Evolutionary conservation across 2,329 filamentous ascomycete species (phyloP).

Genomic region (Botrytis deweyae): DNA sequence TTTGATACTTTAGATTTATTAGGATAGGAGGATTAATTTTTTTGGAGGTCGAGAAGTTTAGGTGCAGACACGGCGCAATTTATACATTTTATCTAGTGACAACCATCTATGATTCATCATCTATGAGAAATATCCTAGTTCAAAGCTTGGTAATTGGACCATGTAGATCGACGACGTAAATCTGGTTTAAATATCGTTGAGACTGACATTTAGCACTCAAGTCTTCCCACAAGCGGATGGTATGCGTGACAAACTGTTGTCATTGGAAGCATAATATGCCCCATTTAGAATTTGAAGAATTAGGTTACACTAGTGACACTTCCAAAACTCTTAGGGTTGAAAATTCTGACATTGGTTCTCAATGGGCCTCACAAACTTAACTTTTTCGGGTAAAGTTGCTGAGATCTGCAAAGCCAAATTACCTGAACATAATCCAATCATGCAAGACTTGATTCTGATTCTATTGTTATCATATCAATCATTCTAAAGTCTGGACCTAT

Average conservation of each 20-base stretch:
- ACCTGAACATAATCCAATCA: neutral
- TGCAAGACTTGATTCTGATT: neutral
- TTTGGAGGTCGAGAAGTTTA: neutral
- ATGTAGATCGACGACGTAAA: neutral
- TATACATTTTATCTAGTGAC: neutral
- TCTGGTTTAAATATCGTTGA: neutral
- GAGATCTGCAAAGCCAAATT: neutral
- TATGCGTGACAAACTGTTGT: neutral
- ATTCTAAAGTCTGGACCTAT: neutral
- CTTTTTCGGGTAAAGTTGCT: neutral
- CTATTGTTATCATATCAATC: neutral
- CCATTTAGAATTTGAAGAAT: rapidly evolving
- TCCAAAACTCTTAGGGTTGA: neutral
- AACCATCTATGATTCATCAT: neutral
- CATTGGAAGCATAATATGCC: neutral
- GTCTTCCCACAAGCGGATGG: neutral
- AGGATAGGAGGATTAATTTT: neutral
- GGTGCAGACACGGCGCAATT: neutral
- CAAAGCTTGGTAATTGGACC: neutral
- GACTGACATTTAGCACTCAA: neutral
- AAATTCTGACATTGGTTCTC: neutral
- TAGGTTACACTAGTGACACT: too few species aligned
- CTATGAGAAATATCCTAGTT: rapidly evolving
- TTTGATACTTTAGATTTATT: neutral
- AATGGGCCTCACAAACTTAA: neutral